These are phyloP conservation scores for Talaromyces sp. DNA, from an alignment of 2,329 filamentous ascomycete species.

Conservation along the genomic window DNA sequence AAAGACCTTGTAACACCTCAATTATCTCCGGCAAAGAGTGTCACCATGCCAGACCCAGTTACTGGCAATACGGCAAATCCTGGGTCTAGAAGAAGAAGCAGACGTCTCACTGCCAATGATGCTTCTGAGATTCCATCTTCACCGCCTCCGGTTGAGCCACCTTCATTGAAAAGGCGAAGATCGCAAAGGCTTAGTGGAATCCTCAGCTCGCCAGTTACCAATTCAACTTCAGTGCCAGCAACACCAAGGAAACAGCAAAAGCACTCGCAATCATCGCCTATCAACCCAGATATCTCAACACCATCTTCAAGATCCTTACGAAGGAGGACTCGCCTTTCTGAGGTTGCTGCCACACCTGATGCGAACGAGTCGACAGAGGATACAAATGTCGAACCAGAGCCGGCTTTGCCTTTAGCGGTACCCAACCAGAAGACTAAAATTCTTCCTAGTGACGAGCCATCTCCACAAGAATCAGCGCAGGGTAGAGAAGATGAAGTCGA, in stretches of 20 bases:
- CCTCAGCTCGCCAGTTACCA: neutral
- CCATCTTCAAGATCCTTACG: neutral
- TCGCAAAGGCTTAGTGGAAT: slow-evolving; percentile 12
- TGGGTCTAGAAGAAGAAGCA: slow-evolving; percentile 2
- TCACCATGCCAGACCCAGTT: slow-evolving; percentile 2
- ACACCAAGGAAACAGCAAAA: slow-evolving; percentile 1
- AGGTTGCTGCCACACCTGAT: neutral
- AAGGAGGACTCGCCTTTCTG: neutral
- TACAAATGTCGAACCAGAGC: neutral
- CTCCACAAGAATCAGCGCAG: neutral
- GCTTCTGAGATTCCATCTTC: neutral
- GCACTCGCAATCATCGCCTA: neutral
- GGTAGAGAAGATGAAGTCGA: neutral
- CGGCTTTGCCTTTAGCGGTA: neutral
- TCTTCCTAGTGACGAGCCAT: neutral
- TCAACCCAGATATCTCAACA: neutral
- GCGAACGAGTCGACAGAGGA: neutral
- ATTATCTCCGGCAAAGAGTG: slow-evolving; percentile 6
- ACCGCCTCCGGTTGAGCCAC: slow-evolving; percentile 1
- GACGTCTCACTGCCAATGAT: neutral
- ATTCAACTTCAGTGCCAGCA: neutral
- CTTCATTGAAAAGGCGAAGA: slow-evolving; percentile 8
- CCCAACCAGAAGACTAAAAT: neutral
- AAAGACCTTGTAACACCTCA: slow-evolving; percentile 3
- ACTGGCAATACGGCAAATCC: neutral